These are phyloP conservation scores for Spinellus fusiger DNA, from an alignment of 192 early-diverging fungal species.

Conservation along the genomic window DNA sequence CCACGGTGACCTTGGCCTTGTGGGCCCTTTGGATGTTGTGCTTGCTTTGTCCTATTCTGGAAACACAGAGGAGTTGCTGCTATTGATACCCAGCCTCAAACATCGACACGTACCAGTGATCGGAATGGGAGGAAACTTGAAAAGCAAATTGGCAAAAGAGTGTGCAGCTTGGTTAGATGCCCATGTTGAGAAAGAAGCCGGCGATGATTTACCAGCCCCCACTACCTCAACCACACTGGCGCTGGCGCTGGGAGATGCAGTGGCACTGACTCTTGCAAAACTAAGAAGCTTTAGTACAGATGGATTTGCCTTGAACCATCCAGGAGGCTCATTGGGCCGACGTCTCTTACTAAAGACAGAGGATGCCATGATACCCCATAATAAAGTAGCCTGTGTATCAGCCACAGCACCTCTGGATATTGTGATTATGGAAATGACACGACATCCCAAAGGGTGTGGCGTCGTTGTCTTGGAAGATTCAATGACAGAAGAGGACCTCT, in stretches of 20 bases:
- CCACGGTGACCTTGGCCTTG: conserved; percentile 38
- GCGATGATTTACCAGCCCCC: conserved; percentile 35
- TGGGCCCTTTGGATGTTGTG: conserved; percentile 29
- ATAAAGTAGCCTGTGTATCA: conserved; percentile 18
- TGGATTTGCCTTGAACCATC: conserved; percentile 40
- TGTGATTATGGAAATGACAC: conserved; percentile 34
- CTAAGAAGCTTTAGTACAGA: conserved; percentile 30
- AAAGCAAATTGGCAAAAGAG: conserved; percentile 35
- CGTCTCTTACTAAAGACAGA: conserved; percentile 30
- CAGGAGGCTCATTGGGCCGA: conserved; percentile 37
- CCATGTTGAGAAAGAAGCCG: conserved; percentile 30
- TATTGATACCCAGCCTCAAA: conserved; percentile 31
- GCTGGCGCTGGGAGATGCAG: conserved; percentile 38
- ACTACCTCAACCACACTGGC: conserved; percentile 41
- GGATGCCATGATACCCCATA: conserved; percentile 23
- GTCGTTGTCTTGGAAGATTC: conserved; percentile 32
- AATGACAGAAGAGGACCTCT: neutral
- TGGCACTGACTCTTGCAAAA: conserved; percentile 32
- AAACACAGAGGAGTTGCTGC: conserved; percentile 38
- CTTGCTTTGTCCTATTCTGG: conserved; percentile 41
- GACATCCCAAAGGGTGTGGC: conserved; percentile 21
- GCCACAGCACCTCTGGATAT: conserved; percentile 22
- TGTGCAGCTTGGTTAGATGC: conserved; percentile 38
- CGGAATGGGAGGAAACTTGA: conserved; percentile 34
- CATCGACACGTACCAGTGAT: conserved; percentile 34